A percentile compares a stretch with the other conserved stretches of the same genome.
Conservation (phyloP, 305 asterid genomes). For the Solanum hybrid region DNA sequence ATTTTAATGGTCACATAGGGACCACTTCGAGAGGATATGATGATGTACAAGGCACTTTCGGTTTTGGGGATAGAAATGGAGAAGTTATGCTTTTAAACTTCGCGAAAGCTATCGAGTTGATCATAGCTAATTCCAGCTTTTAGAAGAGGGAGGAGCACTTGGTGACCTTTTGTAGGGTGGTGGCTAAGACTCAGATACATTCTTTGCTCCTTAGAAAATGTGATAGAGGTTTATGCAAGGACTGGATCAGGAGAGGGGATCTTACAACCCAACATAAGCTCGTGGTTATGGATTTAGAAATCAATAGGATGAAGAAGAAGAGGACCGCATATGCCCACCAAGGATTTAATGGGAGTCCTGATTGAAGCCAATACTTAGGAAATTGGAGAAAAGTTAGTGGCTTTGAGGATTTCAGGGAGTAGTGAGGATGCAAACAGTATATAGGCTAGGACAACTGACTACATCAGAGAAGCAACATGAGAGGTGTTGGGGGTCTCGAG, state of each 20-base stretch:
- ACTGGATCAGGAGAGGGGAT: not conserved
- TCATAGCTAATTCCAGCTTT: not conserved
- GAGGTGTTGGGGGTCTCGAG: not conserved
- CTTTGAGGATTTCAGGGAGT: not conserved
- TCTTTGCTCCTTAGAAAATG: not conserved
- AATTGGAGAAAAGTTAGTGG: not conserved
- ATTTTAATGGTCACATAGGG: too few species aligned
- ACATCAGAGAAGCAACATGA: not conserved
- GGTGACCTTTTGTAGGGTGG: not conserved
- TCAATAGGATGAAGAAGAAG: not conserved
- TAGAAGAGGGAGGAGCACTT: not conserved
- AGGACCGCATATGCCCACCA: not conserved
- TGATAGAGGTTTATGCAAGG: not conserved
- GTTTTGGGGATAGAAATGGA: not conserved
- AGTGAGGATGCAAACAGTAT: not conserved
- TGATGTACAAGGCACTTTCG: too few species aligned
- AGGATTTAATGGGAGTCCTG: not conserved
- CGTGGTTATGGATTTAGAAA: not conserved
- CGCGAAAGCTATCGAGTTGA: not conserved
- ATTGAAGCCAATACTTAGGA: not conserved
- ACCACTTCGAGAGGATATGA: too few species aligned
- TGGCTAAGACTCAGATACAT: not conserved
- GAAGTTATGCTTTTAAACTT: not conserved
- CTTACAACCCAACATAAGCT: not conserved
- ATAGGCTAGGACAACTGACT: not conserved